Percentiles rank a stretch among this genome's conserved stretches.
phyloP scores from a whole-genome alignment of 768 basidiomycete genomes.

The Collybia mongolica region DNA sequence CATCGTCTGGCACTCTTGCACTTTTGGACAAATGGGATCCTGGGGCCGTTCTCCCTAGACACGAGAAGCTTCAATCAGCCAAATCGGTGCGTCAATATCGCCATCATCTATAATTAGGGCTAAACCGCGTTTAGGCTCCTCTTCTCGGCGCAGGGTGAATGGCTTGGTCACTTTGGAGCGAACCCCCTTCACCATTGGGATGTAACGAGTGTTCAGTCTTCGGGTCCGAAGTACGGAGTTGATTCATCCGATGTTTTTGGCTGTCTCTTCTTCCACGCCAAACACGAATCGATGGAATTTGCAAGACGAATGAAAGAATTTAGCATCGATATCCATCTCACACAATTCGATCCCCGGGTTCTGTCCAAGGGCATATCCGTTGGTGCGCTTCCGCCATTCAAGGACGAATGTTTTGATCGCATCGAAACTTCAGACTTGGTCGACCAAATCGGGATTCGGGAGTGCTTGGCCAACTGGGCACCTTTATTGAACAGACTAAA shows the following conservation, averaged over 20 bases:
- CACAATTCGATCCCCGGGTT: constrained; percentile 38
- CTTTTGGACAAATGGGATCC: constrained; percentile 37
- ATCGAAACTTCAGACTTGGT: constrained; percentile 35
- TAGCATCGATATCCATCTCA: constrained; percentile 35
- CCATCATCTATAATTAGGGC: background rate
- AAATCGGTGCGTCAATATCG: constrained; percentile 29
- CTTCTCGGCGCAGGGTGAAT: constrained; percentile 42
- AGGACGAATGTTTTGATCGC: constrained; percentile 35
- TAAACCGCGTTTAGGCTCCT: constrained; percentile 29
- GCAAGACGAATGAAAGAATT: constrained; percentile 32
- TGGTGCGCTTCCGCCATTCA: constrained; percentile 34
- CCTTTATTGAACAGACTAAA: constrained; percentile 34
- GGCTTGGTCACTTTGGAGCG: constrained; percentile 37
- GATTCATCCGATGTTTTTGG: constrained; percentile 37
- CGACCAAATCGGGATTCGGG: constrained; percentile 29
- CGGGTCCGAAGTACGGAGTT: constrained; percentile 32
- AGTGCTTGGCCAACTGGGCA: constrained; percentile 34
- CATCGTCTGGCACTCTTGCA: constrained; percentile 34
- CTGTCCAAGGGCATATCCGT: constrained; percentile 40
- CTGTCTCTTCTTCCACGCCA: constrained; percentile 44
- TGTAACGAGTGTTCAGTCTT: constrained; percentile 34
- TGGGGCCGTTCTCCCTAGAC: constrained; percentile 36
- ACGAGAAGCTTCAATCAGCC: constrained; percentile 31
- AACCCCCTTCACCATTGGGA: constrained; percentile 53
- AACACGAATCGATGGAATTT: constrained; percentile 37